Base-by-base conservation (phyloP, 371 early-diverging fungal genomes). In the Mucor plumbeus region DNA sequence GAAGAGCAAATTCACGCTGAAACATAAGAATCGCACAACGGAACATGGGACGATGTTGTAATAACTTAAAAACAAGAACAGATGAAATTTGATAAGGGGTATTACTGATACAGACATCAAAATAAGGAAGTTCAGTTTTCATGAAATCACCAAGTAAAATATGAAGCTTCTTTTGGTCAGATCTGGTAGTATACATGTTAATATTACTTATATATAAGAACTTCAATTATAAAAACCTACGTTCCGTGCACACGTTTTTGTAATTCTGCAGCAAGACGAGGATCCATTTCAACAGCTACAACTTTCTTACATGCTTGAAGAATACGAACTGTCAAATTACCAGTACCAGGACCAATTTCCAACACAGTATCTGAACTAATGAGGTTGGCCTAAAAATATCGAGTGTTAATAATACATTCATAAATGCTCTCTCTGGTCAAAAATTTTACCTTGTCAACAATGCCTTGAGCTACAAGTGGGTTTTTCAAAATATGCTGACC, bases 261-360 rank as follows among this genome's bases (percentile, higher is more conserved):
- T 67, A 99, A 85, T 78, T 99, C 99, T 14, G 99, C 96, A 19
- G 99, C 99, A 71, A 99, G 82, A 69, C 99, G 90, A 59, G 95
- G 95, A 84, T 99, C 99, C 82, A 93, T 94, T 87, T 99, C 99
- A 38, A 96, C 94, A n/a, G 94, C 97, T 41, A 91, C 78, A 11
- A 97, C 95, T 83, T 93, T 96, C 76, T 99, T 99, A 64, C 95
- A 94, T 67, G 94, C 91, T 62, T 92, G 93, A 57, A 99, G 86
- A 61, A 99, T 95, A 82, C 95, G 94, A 40, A 99, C 91, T 7
- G 99, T 98, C 75, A 99, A 88, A 83, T 99, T 99, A 80, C 99
- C 99, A n/a, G 99, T 99, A 86, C 99, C 99, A 10, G 99, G 99
- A 80, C 99, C 99, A 60, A 99, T 92, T 88, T 99, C 99, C 19